A percentile compares a stretch with the other conserved stretches of the same genome.
phyloP scores from a whole-genome alignment of 2,329 filamentous ascomycete species.

The Stenocarpella maydis region DNA sequence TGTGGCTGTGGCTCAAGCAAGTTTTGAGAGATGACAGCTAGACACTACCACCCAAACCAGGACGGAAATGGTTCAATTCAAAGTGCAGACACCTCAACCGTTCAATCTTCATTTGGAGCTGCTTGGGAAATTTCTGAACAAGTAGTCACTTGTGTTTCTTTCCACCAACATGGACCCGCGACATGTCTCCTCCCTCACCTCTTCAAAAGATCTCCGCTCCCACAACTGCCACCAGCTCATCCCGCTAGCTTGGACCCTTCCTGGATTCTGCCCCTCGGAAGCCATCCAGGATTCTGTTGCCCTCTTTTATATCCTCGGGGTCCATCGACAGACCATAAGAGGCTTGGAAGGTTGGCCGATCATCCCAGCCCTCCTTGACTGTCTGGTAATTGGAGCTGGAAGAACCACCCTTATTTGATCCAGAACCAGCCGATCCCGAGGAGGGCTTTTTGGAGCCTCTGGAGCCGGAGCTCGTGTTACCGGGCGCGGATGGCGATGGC shows the following conservation, averaged over 20 bases:
- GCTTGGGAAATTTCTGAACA: background rate
- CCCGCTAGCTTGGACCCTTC: background rate
- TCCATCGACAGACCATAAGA: slow-evolving; percentile 25
- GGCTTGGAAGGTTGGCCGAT: slow-evolving; percentile 4
- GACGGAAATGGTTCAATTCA: background rate
- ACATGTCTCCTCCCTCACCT: no score
- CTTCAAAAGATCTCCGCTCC: background rate
- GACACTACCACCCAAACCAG: background rate
- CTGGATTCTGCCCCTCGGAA: slow-evolving; percentile 5
- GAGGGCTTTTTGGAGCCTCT: background rate
- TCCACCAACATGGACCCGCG: background rate
- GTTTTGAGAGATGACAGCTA: slow-evolving; percentile 25
- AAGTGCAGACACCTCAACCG: no score
- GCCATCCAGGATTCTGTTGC: slow-evolving; percentile 10
- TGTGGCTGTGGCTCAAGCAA: slow-evolving; percentile 31
- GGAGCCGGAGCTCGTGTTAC: background rate
- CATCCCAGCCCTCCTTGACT: slow-evolving; percentile 11
- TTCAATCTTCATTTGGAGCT: background rate
- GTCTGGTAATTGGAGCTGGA: slow-evolving; percentile 14
- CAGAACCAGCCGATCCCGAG: background rate
- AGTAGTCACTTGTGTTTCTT: background rate
- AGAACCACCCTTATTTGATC: background rate
- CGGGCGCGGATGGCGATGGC: background rate
- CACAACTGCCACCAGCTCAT: background rate
- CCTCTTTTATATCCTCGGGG: slow-evolving; percentile 15